phyloP scores from a whole-genome alignment of 2,329 filamentous ascomycete genomes.

The Rutstroemia sp. region DNA sequence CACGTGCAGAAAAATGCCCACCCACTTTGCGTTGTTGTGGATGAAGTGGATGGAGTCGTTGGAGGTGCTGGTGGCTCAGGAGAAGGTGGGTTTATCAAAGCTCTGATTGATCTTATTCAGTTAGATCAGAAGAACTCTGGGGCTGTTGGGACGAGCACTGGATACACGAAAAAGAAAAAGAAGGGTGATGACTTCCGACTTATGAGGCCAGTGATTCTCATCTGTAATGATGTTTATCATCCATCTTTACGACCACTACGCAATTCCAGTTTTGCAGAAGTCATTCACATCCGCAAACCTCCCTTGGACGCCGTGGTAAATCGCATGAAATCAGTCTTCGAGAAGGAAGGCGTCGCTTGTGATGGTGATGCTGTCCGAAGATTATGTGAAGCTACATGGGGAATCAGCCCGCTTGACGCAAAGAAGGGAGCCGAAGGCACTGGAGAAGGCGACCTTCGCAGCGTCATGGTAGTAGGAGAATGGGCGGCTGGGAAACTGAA shows the following conservation, averaged over 20 bases:
- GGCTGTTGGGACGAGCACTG: conserved; percentile 27
- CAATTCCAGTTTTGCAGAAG: conserved; percentile 78
- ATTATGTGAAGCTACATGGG: conserved; percentile 77
- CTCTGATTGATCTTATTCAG: conserved; percentile 81
- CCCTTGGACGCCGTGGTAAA: conserved; percentile 77
- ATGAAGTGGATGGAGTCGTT: conserved; percentile 94
- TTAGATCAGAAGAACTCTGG: conserved; percentile 74
- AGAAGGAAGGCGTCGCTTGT: conserved; percentile 79
- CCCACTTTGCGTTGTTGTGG: conserved; percentile 88
- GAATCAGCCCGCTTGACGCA: conserved; percentile 65
- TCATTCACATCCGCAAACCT: conserved; percentile 86
- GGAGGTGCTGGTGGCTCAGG: conserved; percentile 68
- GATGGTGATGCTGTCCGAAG: conserved; percentile 85
- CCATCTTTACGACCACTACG: conserved; percentile 78
- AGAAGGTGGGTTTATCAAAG: conserved; percentile 93
- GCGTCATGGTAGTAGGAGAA: conserved; percentile 79
- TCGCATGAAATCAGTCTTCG: conserved; percentile 76
- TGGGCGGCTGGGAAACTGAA: conserved; percentile 73
- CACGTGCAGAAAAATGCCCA: conserved; percentile 64
- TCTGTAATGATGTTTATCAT: conserved; percentile 97
- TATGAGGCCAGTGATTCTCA: conserved; percentile 80
- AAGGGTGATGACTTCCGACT: conserved; percentile 83
- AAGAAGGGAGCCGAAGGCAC: conserved; percentile 60
- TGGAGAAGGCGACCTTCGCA: conserved; percentile 68
- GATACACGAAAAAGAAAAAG: conserved; percentile 41